Conservation (phyloP, 306 rosid species). For the Lotus japonicus region DNA sequence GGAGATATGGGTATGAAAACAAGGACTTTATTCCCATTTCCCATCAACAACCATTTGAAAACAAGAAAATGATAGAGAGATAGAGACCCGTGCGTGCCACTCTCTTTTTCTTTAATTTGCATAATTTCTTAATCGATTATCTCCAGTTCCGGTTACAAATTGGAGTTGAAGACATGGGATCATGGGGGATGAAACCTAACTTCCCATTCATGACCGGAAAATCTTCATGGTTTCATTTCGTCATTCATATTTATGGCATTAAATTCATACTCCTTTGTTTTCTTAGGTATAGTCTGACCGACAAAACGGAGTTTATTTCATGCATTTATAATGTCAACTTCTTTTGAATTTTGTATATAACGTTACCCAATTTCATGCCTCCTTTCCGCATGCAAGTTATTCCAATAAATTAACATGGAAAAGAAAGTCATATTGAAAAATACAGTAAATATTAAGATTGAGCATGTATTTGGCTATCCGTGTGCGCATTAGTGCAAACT, state of each 20-base stretch:
- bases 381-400: slow-evolving; percentile 1
- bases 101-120: slow-evolving; percentile 18
- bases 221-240: slow-evolving; percentile 35
- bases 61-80: neutral
- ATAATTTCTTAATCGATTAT: slow-evolving; percentile 5
- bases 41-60: slow-evolving; percentile 15
- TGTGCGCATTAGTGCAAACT: no score
- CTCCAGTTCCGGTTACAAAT: slow-evolving; percentile 8
- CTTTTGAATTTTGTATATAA: neutral
- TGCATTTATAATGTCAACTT: neutral
- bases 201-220: slow-evolving; percentile 36
- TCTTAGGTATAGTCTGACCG: slow-evolving; percentile 19
- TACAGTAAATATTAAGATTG: no score
- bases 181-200: slow-evolving; percentile 42
- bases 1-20: slow-evolving; percentile 29
- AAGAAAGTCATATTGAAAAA: no score
- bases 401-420: neutral
- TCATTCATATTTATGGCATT: slow-evolving; percentile 38
- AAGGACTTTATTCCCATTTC: slow-evolving; percentile 11
- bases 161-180: slow-evolving; percentile 30
- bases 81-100: slow-evolving; percentile 40
- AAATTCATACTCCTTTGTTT: slow-evolving; percentile 14
- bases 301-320: slow-evolving; percentile 18
- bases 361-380: neutral
- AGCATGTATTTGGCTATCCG: no score